These are phyloP conservation scores for Trametes elegans DNA, from an alignment of 768 basidiomycete species.

Conservation along the genomic window DNA sequence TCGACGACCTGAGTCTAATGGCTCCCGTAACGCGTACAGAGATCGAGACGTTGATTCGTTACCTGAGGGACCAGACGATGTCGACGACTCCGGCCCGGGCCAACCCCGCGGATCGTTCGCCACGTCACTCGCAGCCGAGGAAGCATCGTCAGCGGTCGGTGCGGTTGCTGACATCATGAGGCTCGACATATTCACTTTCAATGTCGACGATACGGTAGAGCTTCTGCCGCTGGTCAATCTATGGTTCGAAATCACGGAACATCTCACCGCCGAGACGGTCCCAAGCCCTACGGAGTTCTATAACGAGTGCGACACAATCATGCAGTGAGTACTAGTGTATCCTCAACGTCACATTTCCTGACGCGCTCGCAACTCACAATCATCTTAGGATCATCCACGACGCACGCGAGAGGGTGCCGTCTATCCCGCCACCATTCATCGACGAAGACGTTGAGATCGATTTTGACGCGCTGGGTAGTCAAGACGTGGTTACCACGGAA, in stretches of 20 bases:
- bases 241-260: slow-evolving; percentile 6
- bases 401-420: not conserved
- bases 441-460: not conserved
- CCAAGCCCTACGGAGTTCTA: not conserved
- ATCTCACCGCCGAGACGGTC: not conserved
- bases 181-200: not conserved
- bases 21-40: too few relatives aligned
- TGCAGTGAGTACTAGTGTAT: not conserved
- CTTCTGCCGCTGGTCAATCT: not conserved
- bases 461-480: not conserved
- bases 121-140: not conserved
- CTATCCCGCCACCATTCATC: not conserved
- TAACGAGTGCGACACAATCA: slow-evolving; percentile 1
- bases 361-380: not conserved
- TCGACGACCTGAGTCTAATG: too few relatives aligned
- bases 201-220: not conserved
- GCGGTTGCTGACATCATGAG: not conserved
- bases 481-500: too few relatives aligned
- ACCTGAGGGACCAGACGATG: not conserved
- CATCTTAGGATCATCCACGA: not conserved
- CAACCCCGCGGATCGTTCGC: not conserved
- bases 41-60: not conserved
- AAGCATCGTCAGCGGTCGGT: not conserved
- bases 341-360: too few relatives aligned
- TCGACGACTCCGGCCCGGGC: not conserved